phyloP scores from a whole-genome alignment of 2,329 filamentous ascomycete species.

The Stachybotrys echinatus region DNA sequence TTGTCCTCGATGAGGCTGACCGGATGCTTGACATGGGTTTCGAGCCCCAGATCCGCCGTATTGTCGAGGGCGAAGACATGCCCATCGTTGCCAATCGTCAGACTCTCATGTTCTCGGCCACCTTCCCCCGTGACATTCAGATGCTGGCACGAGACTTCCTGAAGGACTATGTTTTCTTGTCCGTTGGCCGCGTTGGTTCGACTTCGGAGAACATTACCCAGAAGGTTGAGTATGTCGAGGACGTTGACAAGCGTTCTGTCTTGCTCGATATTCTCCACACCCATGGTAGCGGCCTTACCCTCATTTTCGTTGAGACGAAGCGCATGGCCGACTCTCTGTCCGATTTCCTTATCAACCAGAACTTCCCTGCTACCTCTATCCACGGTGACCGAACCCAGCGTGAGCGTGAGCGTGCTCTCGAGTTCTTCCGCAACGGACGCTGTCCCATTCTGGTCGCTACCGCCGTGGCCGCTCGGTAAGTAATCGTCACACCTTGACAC shows the following conservation, averaged over 20 bases:
- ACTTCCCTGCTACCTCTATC: slow-evolving; percentile 96
- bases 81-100: slow-evolving; percentile 76
- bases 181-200: slow-evolving; percentile 95
- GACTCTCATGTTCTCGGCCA: slow-evolving; percentile 99
- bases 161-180: slow-evolving; percentile 99
- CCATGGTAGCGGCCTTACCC: slow-evolving; percentile 78
- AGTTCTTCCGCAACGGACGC: slow-evolving; percentile 94
- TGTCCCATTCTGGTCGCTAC: slow-evolving; percentile 97
- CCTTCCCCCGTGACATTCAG: slow-evolving; percentile 98
- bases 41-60: slow-evolving; percentile 97
- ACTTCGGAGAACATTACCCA: slow-evolving; percentile 99
- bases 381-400: slow-evolving; percentile 98
- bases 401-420: slow-evolving; percentile 94
- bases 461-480: slow-evolving; percentile 73
- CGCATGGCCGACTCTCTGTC: slow-evolving; percentile 98
- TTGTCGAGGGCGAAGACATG: slow-evolving; percentile 99
- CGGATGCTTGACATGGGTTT: slow-evolving; percentile 99
- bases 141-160: slow-evolving; percentile 98
- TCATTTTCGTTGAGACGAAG: slow-evolving; percentile 99
- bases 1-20: slow-evolving; percentile 97
- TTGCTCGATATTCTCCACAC: slow-evolving; percentile 96
- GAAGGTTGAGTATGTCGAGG: slow-evolving; percentile 97
- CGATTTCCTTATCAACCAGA: slow-evolving; percentile 98
- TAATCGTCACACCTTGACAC: neutral
- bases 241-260: slow-evolving; percentile 94